A percentile compares a stretch with the other conserved stretches of the same genome.
Conservation (phyloP, 805 yeast genomes). For the Blastobotrys parvus region DNA sequence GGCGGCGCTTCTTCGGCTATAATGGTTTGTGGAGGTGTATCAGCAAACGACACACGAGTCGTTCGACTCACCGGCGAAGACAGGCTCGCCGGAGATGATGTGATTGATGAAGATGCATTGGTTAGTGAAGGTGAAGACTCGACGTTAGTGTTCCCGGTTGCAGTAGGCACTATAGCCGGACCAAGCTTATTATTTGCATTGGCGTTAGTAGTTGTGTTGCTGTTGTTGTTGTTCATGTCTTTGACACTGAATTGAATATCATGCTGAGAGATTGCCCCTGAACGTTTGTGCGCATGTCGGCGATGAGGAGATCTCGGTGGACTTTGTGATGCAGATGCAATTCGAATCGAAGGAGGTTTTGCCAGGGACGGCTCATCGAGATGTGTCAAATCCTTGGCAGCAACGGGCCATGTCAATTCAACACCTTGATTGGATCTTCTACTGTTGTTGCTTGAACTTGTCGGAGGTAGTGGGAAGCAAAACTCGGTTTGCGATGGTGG, state of each 20-base stretch:
- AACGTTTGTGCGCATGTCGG: constrained; percentile 6
- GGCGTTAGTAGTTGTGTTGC: not conserved
- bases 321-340: not conserved
- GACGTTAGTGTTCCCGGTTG: constrained; percentile 7
- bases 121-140: constrained; percentile 13
- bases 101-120: constrained; percentile 12
- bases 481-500: constrained; percentile 1
- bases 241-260: constrained; percentile 2
- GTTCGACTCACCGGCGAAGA: too few relatives aligned
- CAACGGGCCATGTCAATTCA: not conserved
- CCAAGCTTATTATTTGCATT: too few relatives aligned
- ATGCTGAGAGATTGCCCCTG: constrained; percentile 6
- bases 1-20: not conserved
- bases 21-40: not conserved
- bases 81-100: constrained; percentile 1
- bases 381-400: not conserved
- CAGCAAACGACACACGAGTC: constrained; percentile 11
- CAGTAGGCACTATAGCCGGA: not conserved
- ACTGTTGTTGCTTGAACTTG: not conserved
- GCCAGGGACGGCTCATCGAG: not conserved
- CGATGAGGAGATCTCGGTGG: constrained; percentile 7
- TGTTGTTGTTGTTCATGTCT: not conserved
- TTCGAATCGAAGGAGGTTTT: not conserved
- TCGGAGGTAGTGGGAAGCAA: constrained; percentile 1
- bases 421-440: not conserved